Evolutionary conservation across 345 rosid species (phyloP), one percentile per base, ranked within the genome.

Genomic region (Sonneratia caseolaris): DNA sequence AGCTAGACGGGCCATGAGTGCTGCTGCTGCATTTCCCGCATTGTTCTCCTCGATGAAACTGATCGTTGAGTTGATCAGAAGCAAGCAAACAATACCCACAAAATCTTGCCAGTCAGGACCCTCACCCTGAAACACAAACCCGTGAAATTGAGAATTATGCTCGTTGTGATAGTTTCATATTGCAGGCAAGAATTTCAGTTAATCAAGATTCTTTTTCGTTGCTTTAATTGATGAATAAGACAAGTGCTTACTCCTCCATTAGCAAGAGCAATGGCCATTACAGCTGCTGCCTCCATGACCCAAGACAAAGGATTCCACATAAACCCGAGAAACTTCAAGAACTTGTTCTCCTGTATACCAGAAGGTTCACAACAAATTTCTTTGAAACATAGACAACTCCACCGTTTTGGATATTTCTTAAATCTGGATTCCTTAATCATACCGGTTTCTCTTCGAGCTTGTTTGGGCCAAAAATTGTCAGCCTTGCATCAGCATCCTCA

Each of bases 61-160:
- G 74, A 95, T 90, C 19, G 97, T 90, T 62, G 97, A 91, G 65
- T 95, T 95, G 79, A 95, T 89, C 47, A 95, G 7, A 73, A 95
- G 75, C 57, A 95, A 86, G 72, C 97, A 90, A 45, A 95, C 32
- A 22, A 95, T 95, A 47, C 99, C 99, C 38, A 89, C 91, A 79
- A 90, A 90, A 77, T 90, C 99, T 82, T 95, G 93, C 99, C 99
- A 95, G 82, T 92, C 97, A 10, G 99, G 99, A 79, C 97, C 99
- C 72, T 81, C 40, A 1, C 84, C 92, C 99, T 95, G 91, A 75
- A 79, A 86, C 57, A 73, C 37, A 71, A 78, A 47, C 47, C 32
- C 66, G 6, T 32, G 66, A 64, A 64, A 38, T 53, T 5, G 19
- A 66, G 61, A 47, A 47, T n/a, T 47, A 4, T 62, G 27, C 66